Evolutionary conservation across 2,329 filamentous ascomycete genomes (phyloP).

Genomic region (Penicillium sp.): DNA sequence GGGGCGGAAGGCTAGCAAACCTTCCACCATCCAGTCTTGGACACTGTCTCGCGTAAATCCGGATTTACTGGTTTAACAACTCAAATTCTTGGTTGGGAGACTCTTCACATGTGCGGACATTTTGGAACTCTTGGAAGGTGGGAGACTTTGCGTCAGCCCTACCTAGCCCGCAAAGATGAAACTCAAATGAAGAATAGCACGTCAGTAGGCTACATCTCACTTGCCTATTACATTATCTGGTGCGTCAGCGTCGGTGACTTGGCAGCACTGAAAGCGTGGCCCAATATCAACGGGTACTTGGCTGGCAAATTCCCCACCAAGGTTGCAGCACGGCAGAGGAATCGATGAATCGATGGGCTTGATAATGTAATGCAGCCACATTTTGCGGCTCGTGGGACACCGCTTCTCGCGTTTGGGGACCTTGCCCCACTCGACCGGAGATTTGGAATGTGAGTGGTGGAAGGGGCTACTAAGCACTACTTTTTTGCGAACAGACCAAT

Average conservation of each 20-base stretch:
- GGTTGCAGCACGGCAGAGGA: background rate
- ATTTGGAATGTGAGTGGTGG: slow-evolving; percentile 11
- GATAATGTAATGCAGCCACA: background rate
- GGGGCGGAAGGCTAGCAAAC: slow-evolving; percentile 10
- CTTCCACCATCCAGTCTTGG: background rate
- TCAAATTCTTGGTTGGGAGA: background rate
- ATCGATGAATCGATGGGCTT: background rate
- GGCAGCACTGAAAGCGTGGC: background rate
- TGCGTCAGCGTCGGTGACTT: background rate
- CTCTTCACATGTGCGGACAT: background rate
- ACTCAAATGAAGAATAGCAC: background rate
- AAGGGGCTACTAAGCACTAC: slow-evolving; percentile 9
- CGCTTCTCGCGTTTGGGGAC: slow-evolving; percentile 18
- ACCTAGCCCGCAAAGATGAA: background rate
- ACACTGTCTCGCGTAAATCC: background rate
- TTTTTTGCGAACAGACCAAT: slow-evolving; percentile 9
- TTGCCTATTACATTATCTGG: background rate
- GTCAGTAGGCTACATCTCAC: background rate
- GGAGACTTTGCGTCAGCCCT: background rate
- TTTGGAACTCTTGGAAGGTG: background rate
- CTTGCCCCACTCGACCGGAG: background rate
- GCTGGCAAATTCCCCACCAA: background rate
- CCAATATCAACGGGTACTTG: background rate
- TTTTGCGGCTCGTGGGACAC: slow-evolving; percentile 17
- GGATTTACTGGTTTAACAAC: background rate